Evolutionary conservation across 495 filamentous ascomycete genomes (phyloP).

Genomic region (Xylaria intraflava): DNA sequence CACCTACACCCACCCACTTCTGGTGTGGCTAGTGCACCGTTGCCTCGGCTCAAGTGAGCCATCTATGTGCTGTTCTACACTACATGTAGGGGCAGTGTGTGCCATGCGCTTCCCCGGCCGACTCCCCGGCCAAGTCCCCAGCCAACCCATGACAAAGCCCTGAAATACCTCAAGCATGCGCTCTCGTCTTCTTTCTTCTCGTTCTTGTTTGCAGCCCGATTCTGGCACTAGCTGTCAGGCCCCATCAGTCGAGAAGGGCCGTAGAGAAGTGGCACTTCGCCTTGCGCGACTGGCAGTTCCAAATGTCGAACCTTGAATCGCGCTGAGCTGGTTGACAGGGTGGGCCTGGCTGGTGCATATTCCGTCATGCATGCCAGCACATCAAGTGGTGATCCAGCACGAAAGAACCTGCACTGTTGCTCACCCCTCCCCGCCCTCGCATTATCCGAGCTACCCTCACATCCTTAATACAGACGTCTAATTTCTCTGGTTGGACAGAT

Average conservation of each 20-base stretch:
- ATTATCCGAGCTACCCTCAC: conserved; percentile 31
- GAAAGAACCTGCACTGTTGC: conserved; percentile 32
- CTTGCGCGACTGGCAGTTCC: conserved; percentile 30
- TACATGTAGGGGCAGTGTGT: conserved; percentile 21
- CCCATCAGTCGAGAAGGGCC: conserved; percentile 24
- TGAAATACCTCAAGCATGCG: conserved; percentile 15
- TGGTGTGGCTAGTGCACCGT: conserved; percentile 21
- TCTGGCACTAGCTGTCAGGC: conserved; percentile 16
- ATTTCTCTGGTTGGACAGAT: conserved; percentile 44
- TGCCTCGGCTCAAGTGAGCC: conserved; percentile 23
- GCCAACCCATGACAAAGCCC: conserved; percentile 27
- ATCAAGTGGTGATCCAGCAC: conserved; percentile 47
- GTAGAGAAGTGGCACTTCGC: too few relatives aligned
- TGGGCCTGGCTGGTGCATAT: conserved; percentile 49
- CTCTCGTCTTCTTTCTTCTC: conserved; percentile 4
- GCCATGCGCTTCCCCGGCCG: conserved; percentile 23
- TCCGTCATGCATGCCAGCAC: conserved; percentile 54
- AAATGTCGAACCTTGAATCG: conserved; percentile 24
- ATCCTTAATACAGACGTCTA: conserved; percentile 38
- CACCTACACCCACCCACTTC: conserved; percentile 22
- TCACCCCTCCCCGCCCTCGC: conserved; percentile 33
- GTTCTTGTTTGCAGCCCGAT: conserved; percentile 11
- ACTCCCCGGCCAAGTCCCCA: too few relatives aligned
- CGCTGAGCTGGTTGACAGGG: conserved; percentile 34
- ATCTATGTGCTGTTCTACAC: conserved; percentile 23